These are phyloP conservation scores for Penicillium sp. DNA, from an alignment of 2,329 filamentous ascomycete species.

Conservation along the genomic window DNA sequence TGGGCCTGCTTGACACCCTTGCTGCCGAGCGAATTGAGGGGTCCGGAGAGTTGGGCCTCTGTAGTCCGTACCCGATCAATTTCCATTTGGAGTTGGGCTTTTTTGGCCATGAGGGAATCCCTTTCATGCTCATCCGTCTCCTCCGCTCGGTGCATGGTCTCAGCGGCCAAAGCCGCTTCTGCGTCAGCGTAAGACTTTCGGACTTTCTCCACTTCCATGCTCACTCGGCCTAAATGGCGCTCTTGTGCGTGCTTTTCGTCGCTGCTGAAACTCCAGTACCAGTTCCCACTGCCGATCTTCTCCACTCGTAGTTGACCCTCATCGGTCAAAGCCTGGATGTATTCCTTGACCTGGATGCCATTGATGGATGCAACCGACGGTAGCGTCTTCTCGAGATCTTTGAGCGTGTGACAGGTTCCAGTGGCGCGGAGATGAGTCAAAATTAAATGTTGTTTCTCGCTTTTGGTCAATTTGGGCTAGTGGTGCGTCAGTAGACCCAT, in stretches of 20 bases:
- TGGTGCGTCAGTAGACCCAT: slow-evolving; percentile 21
- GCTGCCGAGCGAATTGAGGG: slow-evolving; percentile 28
- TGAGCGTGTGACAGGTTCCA: slow-evolving; percentile 62
- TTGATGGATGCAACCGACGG: slow-evolving; percentile 62
- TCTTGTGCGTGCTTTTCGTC: slow-evolving; percentile 54
- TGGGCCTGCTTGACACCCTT: slow-evolving; percentile 34
- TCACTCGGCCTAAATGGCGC: slow-evolving; percentile 26
- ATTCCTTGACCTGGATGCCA: slow-evolving; percentile 66
- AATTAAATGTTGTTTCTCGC: slow-evolving; percentile 58
- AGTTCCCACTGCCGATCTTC: slow-evolving; percentile 69
- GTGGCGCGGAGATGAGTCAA: slow-evolving; percentile 60
- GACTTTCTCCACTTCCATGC: slow-evolving; percentile 31
- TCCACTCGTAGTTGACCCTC: slow-evolving; percentile 63
- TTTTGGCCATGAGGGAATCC: slow-evolving; percentile 20
- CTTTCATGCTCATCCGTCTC: slow-evolving; percentile 26
- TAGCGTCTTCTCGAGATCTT: slow-evolving; percentile 65
- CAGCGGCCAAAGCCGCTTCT: slow-evolving; percentile 37
- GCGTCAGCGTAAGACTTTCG: slow-evolving; percentile 31
- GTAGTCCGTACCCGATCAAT: slow-evolving; percentile 35
- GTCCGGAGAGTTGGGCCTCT: slow-evolving; percentile 30
- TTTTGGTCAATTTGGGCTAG: slow-evolving; percentile 56
- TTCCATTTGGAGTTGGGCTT: slow-evolving; percentile 28
- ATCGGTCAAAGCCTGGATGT: slow-evolving; percentile 60
- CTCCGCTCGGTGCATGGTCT: slow-evolving; percentile 32
- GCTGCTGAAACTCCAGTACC: slow-evolving; percentile 67